Base-by-base conservation (phyloP, 495 filamentous ascomycete genomes). In the Poronia punctata region DNA sequence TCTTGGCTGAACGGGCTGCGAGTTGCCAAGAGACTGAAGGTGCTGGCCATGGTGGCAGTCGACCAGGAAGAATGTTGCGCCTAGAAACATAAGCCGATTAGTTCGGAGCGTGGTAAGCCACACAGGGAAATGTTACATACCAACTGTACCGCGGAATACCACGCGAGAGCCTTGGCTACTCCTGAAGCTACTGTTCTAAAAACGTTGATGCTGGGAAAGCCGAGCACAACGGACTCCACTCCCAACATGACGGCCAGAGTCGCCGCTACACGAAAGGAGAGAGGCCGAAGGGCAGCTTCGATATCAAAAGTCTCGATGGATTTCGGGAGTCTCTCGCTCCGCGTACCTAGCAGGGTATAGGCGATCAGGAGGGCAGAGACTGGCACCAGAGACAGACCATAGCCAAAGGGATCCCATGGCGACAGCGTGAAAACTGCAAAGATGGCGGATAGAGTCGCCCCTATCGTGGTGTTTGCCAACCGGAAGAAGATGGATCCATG, bases 71-170 rank as follows among this genome's bases (percentile, higher is more conserved):
- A 40, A n/a, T 40, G 20, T 3, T 18, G 36, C 5, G 50, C 32
- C 45, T 45, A 17, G 7, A 40, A 38, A 27, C 16, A n/a, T n/a
- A n/a, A n/a, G n/a, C n/a, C n/a, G n/a, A n/a, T n/a, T n/a, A n/a
- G n/a, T n/a, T n/a, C n/a, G n/a, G n/a, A n/a, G n/a, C n/a, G n/a
- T n/a, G n/a, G n/a, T n/a, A n/a, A n/a, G n/a, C n/a, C 12, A 15
- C 3, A 3, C 5, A 1, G 3, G 1, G 5, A 3, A 22, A 20
- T 25, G 22, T 6, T 16, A 50, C 53, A 16, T 46, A 63, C 58
- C 18, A 42, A 45, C 33, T 47, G 38, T 24, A 54, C 44, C 1
- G 43, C 40, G 22, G 54, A 60, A 38, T 49, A 56, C 60, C 58
- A 63, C 22, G 41, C 41, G 2, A 49, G 32, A 1, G 58, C 58